These are phyloP conservation scores for Shiraia sp. DNA, from an alignment of 2,329 filamentous ascomycete species.

Conservation along the genomic window DNA sequence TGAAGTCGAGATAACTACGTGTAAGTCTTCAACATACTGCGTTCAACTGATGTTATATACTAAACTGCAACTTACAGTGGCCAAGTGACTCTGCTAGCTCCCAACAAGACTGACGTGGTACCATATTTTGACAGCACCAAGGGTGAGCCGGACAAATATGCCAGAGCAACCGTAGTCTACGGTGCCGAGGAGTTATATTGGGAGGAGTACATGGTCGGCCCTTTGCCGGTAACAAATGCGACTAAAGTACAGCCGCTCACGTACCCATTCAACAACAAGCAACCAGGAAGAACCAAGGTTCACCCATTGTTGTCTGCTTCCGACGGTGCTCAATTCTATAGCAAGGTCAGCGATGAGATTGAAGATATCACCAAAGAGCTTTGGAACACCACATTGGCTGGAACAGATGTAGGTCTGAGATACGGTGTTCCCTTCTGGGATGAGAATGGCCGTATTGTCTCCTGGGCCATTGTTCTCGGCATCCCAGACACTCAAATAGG, in stretches of 20 bases:
- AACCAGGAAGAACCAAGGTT: slow-evolving; percentile 16
- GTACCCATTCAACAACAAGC: slow-evolving; percentile 23
- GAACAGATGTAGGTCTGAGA: slow-evolving; percentile 16
- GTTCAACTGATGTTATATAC: neutral
- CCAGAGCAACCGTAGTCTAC: slow-evolving; percentile 22
- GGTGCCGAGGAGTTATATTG: slow-evolving; percentile 36
- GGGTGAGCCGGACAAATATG: slow-evolving; percentile 19
- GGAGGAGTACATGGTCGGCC: slow-evolving; percentile 55
- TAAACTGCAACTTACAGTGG: slow-evolving; percentile 7
- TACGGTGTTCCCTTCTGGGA: slow-evolving; percentile 34
- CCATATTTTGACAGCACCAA: slow-evolving; percentile 15
- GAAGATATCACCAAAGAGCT: slow-evolving; percentile 24
- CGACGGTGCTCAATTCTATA: slow-evolving; percentile 11
- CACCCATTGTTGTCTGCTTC: slow-evolving; percentile 10
- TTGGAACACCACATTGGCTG: slow-evolving; percentile 26
- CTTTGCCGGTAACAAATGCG: slow-evolving; percentile 50
- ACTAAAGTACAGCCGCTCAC: slow-evolving; percentile 35
- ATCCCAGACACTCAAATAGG: slow-evolving; percentile 47
- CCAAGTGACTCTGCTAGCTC: slow-evolving; percentile 13
- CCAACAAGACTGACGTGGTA: slow-evolving; percentile 27
- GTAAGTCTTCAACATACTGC: slow-evolving; percentile 3
- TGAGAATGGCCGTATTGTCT: slow-evolving; percentile 47
- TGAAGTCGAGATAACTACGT: slow-evolving; percentile 14
- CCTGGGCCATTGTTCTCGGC: slow-evolving; percentile 55
- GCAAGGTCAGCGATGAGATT: slow-evolving; percentile 14